Conservation (phyloP, 2,329 filamentous ascomycete species). For the Fusarium setosum region DNA sequence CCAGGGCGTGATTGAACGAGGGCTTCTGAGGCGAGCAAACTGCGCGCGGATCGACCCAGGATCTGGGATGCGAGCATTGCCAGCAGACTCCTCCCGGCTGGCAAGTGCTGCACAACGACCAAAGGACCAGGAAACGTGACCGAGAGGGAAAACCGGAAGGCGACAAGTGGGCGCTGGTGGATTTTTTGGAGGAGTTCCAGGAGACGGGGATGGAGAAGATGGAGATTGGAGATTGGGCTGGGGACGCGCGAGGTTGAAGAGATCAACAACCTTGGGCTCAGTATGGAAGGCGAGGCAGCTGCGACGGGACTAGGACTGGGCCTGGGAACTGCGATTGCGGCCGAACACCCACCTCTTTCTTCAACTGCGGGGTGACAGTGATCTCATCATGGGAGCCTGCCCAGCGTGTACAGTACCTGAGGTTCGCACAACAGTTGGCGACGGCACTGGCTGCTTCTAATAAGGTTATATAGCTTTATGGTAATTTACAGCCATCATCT, state of each 20-base stretch:
- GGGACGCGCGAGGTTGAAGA: constrained; percentile 10
- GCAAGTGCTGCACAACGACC: background rate
- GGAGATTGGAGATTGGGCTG: constrained; percentile 9
- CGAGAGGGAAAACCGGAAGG: constrained; percentile 1
- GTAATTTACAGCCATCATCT: no score
- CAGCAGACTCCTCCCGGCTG: constrained; percentile 1
- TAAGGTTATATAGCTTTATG: no score
- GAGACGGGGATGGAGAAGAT: constrained; percentile 2
- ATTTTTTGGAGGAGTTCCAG: background rate
- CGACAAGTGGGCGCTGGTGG: background rate
- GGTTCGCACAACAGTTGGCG: no score
- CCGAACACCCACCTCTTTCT: constrained; percentile 3
- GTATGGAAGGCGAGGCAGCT: constrained; percentile 20
- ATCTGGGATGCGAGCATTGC: constrained; percentile 12
- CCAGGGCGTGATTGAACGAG: constrained; percentile 21
- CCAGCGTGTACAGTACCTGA: no score
- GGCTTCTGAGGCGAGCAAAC: constrained; percentile 4
- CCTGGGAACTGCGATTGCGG: no score
- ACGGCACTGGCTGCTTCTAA: no score
- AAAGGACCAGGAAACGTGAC: background rate
- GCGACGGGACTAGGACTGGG: no score
- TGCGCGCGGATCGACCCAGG: constrained; percentile 14
- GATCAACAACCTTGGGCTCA: constrained; percentile 21
- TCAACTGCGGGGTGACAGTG: constrained; percentile 24
- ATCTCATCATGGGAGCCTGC: background rate